Base-by-base conservation (phyloP, 768 basidiomycete species). In the Kwoniella dendrophila region DNA sequence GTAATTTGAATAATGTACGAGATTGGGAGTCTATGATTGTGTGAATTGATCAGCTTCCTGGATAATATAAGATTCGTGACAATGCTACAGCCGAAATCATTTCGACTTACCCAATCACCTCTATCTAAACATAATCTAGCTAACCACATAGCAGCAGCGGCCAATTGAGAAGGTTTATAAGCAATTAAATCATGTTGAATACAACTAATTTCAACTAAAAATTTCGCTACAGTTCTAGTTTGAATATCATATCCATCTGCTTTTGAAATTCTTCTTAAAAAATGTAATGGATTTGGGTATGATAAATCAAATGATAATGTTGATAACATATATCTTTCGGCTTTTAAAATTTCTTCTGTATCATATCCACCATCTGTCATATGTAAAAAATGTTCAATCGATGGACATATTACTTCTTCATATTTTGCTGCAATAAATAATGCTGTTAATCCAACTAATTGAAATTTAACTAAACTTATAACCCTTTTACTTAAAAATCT, bases 391-490 rank as follows among this genome's bases (percentile, higher is more conserved):
- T 93, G 90, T 29, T 81, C 81, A 27, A 92, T 87, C 24, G 89
- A 87, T 0, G 94, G 94, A 10, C 91, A 86, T 65, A 91, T 85
- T 41, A 92, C 92, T 78, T 96, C 93, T 78, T 97, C 94, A 64
- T 88, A 91, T 79, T 97, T 97, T 36, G 90, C 85, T 0, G 94
- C 86, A 68, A 96, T 82, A 80, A 95, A 90, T 69, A 97, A 85
- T 62, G 88, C 87, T 2, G 90, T 87, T 53, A 92, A 83, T 59
- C 94, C 94, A 59, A 96, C 91, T 36, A 94, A 85, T 78, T 96
- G 94, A 33, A 95, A 84, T 78, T 93, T 94, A 63, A 85, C 82
- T 32, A 93, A 82, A 0, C 90, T 88, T 64, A 93, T 87, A 50
- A 86, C 84, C 12, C 92, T 88, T 2, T 81, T 79, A 38, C 85